Evolutionary conservation across 495 filamentous ascomycete genomes (phyloP).

Genomic region (Rusavskia elegans): DNA sequence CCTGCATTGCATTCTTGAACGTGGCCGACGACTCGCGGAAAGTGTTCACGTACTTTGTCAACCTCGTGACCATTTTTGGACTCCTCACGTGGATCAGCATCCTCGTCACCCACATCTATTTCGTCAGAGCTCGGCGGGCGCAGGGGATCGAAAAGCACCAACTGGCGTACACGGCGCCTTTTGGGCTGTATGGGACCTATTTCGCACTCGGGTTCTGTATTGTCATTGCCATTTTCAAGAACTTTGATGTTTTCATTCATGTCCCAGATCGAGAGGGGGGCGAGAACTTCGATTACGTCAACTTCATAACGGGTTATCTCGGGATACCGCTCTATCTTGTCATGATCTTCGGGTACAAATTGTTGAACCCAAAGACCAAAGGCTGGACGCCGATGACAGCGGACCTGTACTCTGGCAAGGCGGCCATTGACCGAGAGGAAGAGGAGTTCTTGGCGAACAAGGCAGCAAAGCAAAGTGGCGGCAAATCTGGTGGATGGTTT

Average conservation of each 20-base stretch:
- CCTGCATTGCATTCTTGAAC: conserved; percentile 64
- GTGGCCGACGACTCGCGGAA: conserved; percentile 46
- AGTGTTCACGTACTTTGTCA: conserved; percentile 77
- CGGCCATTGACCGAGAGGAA: conserved; percentile 58
- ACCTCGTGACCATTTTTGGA: conserved; percentile 67
- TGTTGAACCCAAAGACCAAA: conserved; percentile 29
- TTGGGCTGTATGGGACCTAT: conserved; percentile 53
- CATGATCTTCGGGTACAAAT: conserved; percentile 57
- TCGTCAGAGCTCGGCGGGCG: conserved; percentile 55
- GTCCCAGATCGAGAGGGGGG: conserved; percentile 14
- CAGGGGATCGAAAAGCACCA: conserved; percentile 49
- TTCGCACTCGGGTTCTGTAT: conserved; percentile 50
- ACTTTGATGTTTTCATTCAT: conserved; percentile 55
- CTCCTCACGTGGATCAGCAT: conserved; percentile 60
- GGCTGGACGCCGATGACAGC: conserved; percentile 38
- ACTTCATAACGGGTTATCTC: conserved; percentile 69
- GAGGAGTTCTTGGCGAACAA: conserved; percentile 45
- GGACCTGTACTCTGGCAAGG: conserved; percentile 59
- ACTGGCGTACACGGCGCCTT: conserved; percentile 58
- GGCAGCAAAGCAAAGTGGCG: conserved; percentile 24
- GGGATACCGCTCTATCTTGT: conserved; percentile 67
- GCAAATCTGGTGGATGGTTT: conserved; percentile 24
- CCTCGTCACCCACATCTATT: conserved; percentile 67
- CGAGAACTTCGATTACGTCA: conserved; percentile 45
- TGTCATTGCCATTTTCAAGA: conserved; percentile 61